Evolutionary conservation across 2,329 filamentous ascomycete genomes (phyloP).

Genomic region (Paraphaeosphaeria minitans): DNA sequence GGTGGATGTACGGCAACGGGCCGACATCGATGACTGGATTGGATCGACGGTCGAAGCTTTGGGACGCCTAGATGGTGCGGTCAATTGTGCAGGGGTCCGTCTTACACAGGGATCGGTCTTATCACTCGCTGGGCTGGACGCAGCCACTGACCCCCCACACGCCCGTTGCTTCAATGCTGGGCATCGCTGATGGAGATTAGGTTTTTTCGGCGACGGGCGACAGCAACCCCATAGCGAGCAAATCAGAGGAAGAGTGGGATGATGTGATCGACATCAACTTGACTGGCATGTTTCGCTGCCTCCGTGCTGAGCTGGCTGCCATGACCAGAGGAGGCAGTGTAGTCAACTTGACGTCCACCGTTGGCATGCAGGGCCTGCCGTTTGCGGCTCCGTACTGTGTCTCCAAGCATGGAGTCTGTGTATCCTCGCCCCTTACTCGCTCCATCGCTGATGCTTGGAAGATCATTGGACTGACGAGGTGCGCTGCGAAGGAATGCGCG

Average conservation of each 20-base stretch:
- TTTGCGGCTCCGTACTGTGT: not conserved
- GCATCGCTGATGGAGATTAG: no score
- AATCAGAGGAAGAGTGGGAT: not conserved
- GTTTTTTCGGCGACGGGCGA: not conserved
- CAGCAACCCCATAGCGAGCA: not conserved
- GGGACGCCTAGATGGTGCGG: not conserved
- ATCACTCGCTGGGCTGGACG: no score
- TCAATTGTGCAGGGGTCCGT: not conserved
- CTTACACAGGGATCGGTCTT: not conserved
- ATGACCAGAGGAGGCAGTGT: not conserved
- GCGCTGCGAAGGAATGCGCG: not conserved
- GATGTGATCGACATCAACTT: not conserved
- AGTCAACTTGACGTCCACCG: not conserved
- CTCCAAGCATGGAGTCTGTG: not conserved
- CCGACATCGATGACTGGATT: not conserved
- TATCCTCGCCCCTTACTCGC: not conserved
- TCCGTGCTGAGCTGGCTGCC: not conserved
- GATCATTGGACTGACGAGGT: not conserved
- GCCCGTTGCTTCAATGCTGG: no score
- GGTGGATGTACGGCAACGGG: not conserved
- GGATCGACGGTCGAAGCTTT: not conserved
- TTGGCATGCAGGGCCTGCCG: not conserved
- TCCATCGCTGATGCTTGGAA: not conserved
- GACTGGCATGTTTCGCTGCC: not conserved
- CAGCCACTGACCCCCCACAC: no score